Percentiles rank a stretch among this genome's conserved stretches.
phyloP scores from a whole-genome alignment of 768 basidiomycete genomes.

The Tulasnella sp. region DNA sequence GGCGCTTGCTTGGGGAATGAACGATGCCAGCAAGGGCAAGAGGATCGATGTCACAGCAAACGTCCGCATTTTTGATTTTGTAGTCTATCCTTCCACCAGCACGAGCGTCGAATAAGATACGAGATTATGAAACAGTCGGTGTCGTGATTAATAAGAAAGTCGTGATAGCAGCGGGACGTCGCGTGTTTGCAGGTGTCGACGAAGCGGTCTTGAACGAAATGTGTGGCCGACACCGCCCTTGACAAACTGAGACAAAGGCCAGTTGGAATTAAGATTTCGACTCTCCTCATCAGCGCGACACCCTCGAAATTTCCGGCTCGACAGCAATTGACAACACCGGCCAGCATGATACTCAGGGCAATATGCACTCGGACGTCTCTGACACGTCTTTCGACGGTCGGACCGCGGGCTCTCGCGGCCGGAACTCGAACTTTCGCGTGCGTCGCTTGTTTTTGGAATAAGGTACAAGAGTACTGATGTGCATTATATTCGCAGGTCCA shows the following conservation, averaged over 20 bases:
- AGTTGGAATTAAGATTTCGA: constrained; percentile 15
- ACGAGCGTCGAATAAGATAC: no score
- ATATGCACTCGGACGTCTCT: background rate
- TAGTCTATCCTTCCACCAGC: background rate
- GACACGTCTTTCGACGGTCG: background rate
- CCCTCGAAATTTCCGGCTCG: constrained; percentile 14
- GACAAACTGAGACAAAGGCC: constrained; percentile 8
- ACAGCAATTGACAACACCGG: background rate
- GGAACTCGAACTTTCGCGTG: background rate
- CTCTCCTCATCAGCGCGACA: constrained; percentile 12
- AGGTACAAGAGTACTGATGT: background rate
- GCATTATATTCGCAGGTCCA: background rate
- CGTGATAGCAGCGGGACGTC: background rate
- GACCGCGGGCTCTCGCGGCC: background rate
- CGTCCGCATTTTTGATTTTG: constrained; percentile 2
- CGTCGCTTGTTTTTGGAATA: background rate
- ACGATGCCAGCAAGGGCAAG: constrained; percentile 3
- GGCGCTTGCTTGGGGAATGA: constrained; percentile 42
- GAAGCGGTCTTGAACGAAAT: constrained; percentile 15
- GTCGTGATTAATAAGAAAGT: constrained; percentile 3
- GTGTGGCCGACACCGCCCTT: background rate
- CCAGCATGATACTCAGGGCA: constrained; percentile 16
- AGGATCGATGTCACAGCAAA: constrained; percentile 20
- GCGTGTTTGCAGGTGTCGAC: background rate
- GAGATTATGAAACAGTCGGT: background rate